Conservation (phyloP, 352 stramenopile genomes). For the Phytophthora sp. region DNA sequence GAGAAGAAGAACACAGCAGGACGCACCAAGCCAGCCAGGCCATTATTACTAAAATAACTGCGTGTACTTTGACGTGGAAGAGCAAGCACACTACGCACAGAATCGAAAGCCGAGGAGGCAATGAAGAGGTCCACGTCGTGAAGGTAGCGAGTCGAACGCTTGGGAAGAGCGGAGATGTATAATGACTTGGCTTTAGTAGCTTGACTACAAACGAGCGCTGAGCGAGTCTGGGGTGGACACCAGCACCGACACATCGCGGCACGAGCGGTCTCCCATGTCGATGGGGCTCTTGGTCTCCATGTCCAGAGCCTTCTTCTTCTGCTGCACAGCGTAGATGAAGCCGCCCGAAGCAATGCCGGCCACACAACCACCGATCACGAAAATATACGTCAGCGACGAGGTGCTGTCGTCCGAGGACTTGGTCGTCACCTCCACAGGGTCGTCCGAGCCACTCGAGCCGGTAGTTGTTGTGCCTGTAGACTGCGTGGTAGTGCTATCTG, state of each 20-base stretch:
- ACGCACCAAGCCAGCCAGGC: constrained; percentile 6
- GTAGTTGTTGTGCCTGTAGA: constrained; percentile 27
- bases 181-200: constrained; percentile 2
- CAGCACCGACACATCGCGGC: constrained; percentile 41
- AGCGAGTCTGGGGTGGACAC: constrained; percentile 36
- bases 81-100: constrained; percentile 23
- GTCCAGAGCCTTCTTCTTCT: constrained; percentile 60
- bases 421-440: constrained; percentile 48
- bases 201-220: constrained; percentile 21
- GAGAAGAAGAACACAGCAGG: too few species aligned
- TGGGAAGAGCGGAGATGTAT: not conserved
- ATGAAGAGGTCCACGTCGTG: constrained; percentile 27
- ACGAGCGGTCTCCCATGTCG: constrained; percentile 26
- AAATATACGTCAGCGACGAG: constrained; percentile 38
- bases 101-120: constrained; percentile 2
- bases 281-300: constrained; percentile 50
- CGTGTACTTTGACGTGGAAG: constrained; percentile 25
- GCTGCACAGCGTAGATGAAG: constrained; percentile 53
- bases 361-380: constrained; percentile 41
- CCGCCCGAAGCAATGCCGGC: constrained; percentile 41
- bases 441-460: constrained; percentile 16
- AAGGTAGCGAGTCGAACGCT: constrained; percentile 33
- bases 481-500: constrained; percentile 12
- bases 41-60: constrained; percentile 21
- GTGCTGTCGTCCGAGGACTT: constrained; percentile 40